Percentiles rank a stretch among this genome's conserved stretches.
phyloP scores from a whole-genome alignment of 352 stramenopile genomes.

The Pythium sp. region DNA sequence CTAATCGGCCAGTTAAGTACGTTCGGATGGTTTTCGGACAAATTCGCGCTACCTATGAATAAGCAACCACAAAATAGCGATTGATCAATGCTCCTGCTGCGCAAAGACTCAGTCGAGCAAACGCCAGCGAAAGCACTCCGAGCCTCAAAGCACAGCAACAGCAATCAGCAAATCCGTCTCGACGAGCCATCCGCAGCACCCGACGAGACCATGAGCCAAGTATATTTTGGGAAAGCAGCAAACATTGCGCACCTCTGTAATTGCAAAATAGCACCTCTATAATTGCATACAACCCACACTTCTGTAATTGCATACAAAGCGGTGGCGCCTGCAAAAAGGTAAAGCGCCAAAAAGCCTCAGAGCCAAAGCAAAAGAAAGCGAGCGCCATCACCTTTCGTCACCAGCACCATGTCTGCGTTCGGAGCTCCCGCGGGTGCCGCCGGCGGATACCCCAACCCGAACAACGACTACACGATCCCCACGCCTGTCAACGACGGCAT shows the following conservation, averaged over 20 bases:
- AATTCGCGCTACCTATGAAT: too few relatives aligned
- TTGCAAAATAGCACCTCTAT: not conserved
- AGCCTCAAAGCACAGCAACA: too few relatives aligned
- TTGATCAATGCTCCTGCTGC: too few relatives aligned
- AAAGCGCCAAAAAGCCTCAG: not conserved
- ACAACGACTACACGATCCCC: constrained; percentile 76
- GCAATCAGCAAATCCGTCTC: too few relatives aligned
- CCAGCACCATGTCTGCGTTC: constrained; percentile 34
- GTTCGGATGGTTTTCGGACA: too few relatives aligned
- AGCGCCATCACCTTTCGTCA: not conserved
- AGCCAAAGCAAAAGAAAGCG: constrained; percentile 1
- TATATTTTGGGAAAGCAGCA: too few relatives aligned
- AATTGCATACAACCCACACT: not conserved
- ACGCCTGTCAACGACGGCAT: constrained; percentile 68
- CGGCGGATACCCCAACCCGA: constrained; percentile 64
- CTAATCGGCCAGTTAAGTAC: too few relatives aligned
- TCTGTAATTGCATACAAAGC: not conserved
- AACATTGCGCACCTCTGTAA: not conserved
- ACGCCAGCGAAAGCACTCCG: too few relatives aligned
- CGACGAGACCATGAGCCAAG: too few relatives aligned
- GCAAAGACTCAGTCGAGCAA: too few relatives aligned
- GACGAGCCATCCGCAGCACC: too few relatives aligned
- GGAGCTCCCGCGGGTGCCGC: constrained; percentile 39
- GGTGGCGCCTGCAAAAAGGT: not conserved
- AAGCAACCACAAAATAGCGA: too few relatives aligned